A percentile compares a stretch with the other conserved stretches of the same genome.
Conservation (phyloP, 75 land plant genomes). For the Cupressus sempervirens region DNA sequence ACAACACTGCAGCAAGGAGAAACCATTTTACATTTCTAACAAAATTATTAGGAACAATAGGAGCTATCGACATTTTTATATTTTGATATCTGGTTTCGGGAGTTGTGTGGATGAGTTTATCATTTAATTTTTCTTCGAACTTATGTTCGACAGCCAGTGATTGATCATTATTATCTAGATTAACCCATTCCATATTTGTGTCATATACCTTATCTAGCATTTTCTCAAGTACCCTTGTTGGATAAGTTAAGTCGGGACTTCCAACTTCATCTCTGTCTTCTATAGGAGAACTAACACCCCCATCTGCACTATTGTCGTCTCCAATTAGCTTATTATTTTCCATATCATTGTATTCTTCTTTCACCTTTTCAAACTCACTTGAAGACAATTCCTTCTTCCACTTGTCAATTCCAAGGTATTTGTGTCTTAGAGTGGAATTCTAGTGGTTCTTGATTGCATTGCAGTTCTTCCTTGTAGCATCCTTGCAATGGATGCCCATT, state of each 20-base stretch:
- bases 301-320: constrained; percentile 48
- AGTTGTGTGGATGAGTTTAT: constrained; percentile 50
- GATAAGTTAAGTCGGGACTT: constrained; percentile 11
- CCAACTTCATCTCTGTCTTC: constrained; percentile 31
- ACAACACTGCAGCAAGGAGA: too few species aligned
- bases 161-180: not conserved
- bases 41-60: too few species aligned
- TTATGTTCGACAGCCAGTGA: constrained; percentile 7
- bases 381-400: constrained; percentile 23
- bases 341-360: constrained; percentile 18
- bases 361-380: constrained; percentile 26
- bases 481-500: constrained; percentile 88
- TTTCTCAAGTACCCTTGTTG: constrained; percentile 4
- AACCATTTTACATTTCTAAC: too few species aligned
- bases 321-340: constrained; percentile 14
- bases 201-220: constrained; percentile 16
- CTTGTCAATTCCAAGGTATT: constrained; percentile 33
- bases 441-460: constrained; percentile 95
- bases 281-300: constrained; percentile 30
- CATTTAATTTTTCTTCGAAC: constrained; percentile 20
- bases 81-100: too few species aligned
- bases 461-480: constrained; percentile 84
- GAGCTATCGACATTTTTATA: too few species aligned
- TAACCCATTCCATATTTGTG: not conserved
- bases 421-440: constrained; percentile 77